Evolutionary conservation across 345 rosid genomes (phyloP), one percentile per base, ranked within the genome.

Genomic region (Hirschfeldia incana): DNA sequence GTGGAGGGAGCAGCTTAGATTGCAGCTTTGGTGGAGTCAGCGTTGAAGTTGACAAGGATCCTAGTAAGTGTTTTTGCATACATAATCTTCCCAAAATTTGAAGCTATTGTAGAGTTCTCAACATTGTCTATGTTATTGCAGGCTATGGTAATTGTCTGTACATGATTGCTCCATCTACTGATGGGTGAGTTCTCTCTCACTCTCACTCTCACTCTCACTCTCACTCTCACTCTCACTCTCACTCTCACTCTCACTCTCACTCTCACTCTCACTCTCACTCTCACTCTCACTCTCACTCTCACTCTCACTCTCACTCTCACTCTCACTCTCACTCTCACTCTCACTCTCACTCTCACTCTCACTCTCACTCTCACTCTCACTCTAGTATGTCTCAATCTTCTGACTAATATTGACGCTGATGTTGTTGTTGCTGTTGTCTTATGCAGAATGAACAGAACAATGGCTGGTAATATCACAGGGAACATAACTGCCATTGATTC

Each of bases 21-120:
- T 93, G 98, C 80, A 87, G 88, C 78, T 95, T 95, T 67, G 91
- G 96, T n/a, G 98, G 97, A 65, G 78, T 81, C 1, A 97, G 96
- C 0, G 80, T 90, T 78, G 90, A 81, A 81, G 96, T 95, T 4
- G 90, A 89, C 88, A 91, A 87, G 84, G 86, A 93, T 84, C 99
- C 99, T 79, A 95, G 98, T 95, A 87, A 27, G 92, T 87, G 60
- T 34, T 21, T 21, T 21, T 21, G 21, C 21, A 21, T 21, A 21
- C 21, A 21, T 21, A 21, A 21, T 21, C 21, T 21, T 21, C 21
- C 21, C 21, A 21, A 21, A 21, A 21, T 21, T 21, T 21, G 21
- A 21, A 21, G 21, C 21, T 21, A 21, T 21, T 21, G 21, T 21
- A 21, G 34, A 55, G 37, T 36, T 57, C 36, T 63, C 65, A 62